Evolutionary conservation across 495 filamentous ascomycete genomes (phyloP).

Genomic region (Lasiosphaeriaceae sp.): DNA sequence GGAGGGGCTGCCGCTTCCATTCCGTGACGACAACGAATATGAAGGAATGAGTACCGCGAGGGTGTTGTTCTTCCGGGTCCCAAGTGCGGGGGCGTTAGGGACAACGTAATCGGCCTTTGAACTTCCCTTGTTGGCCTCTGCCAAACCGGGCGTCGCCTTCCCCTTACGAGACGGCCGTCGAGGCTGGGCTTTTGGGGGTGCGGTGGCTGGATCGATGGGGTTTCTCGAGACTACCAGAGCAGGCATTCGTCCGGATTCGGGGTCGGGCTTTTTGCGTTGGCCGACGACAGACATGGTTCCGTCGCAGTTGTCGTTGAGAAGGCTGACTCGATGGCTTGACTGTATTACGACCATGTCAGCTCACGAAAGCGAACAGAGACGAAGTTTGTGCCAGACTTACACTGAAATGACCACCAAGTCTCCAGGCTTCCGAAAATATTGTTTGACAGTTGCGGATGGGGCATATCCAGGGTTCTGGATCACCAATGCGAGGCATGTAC

Average conservation of each 20-base stretch:
- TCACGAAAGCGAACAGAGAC: background rate
- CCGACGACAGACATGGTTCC: constrained; percentile 17
- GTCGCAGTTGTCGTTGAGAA: constrained; percentile 21
- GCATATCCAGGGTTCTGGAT: constrained; percentile 19
- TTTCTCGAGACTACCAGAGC: constrained; percentile 14
- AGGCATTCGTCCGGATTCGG: constrained; percentile 3
- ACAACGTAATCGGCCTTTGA: too few relatives aligned
- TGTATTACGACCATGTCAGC: background rate
- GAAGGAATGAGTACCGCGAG: too few relatives aligned
- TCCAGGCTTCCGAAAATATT: constrained; percentile 5
- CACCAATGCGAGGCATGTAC: constrained; percentile 5
- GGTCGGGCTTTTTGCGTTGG: background rate
- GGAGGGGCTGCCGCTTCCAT: too few relatives aligned
- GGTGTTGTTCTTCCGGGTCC: too few relatives aligned
- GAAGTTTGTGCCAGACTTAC: constrained; percentile 3
- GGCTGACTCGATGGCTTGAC: constrained; percentile 12
- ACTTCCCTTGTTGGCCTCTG: background rate
- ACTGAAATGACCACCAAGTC: constrained; percentile 20
- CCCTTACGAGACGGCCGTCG: too few relatives aligned
- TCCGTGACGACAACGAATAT: too few relatives aligned
- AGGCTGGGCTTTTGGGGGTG: constrained; percentile 1
- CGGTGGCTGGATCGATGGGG: constrained; percentile 4
- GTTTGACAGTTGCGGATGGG: constrained; percentile 14
- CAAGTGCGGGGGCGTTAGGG: too few relatives aligned
- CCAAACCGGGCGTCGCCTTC: constrained; percentile 4